These are phyloP conservation scores for Quillaja saponaria DNA, from an alignment of 306 rosid genomes.

Conservation along the genomic window DNA sequence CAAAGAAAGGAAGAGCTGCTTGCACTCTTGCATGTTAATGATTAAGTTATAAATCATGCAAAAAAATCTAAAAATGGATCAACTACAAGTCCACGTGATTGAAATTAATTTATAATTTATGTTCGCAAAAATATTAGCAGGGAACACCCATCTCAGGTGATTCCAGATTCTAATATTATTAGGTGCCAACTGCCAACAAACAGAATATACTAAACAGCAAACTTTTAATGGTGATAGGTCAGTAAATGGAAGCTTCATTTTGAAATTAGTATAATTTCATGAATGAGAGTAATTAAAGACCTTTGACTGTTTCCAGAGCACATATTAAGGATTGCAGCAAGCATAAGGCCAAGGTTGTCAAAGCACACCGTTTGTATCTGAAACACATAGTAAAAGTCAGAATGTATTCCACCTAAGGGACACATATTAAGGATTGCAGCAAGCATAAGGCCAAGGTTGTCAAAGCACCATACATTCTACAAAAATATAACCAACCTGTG, in stretches of 20 bases:
- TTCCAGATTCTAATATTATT: no score
- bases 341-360: slow-evolving; percentile 85
- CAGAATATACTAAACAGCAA: not conserved
- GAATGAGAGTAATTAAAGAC: slow-evolving; percentile 41
- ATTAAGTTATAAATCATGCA: slow-evolving; percentile 37
- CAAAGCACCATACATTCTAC: slow-evolving; percentile 54
- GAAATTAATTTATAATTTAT: not conserved
- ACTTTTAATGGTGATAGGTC: slow-evolving; percentile 2
- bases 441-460: slow-evolving; percentile 80
- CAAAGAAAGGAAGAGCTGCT: slow-evolving; percentile 57
- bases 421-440: slow-evolving; percentile 69
- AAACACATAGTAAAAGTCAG: slow-evolving; percentile 26
- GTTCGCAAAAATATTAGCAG: not conserved
- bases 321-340: slow-evolving; percentile 72
- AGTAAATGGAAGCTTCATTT: slow-evolving; percentile 3
- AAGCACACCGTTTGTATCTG: slow-evolving; percentile 98
- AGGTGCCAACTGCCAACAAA: no score
- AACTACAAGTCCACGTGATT: slow-evolving; percentile 16
- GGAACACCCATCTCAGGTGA: not conserved
- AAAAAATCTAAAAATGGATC: slow-evolving; percentile 14
- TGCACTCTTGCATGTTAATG: slow-evolving; percentile 49
- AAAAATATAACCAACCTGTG: slow-evolving; percentile 62
- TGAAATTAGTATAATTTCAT: not conserved
- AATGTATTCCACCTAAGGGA: slow-evolving; percentile 4
- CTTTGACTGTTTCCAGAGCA: slow-evolving; percentile 56